Evolutionary conservation across 2,329 filamentous ascomycete genomes (phyloP).

Genomic region (Cadophora malorum): DNA sequence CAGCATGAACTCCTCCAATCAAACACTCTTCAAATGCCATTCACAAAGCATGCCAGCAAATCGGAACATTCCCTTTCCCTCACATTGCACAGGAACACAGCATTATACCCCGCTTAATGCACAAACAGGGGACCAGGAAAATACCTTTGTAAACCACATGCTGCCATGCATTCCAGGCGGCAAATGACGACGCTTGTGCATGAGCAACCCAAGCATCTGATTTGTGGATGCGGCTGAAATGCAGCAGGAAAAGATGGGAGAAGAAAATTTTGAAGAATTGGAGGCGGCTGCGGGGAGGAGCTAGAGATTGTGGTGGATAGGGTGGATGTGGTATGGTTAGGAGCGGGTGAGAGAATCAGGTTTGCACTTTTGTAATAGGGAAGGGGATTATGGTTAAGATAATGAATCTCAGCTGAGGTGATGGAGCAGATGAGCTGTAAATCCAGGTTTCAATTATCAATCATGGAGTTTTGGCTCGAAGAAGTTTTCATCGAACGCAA

Average conservation of each 20-base stretch:
- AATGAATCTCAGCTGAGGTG: no score
- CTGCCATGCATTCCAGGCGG: not conserved
- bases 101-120: not conserved
- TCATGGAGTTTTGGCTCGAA: not conserved
- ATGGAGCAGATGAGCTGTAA: not conserved
- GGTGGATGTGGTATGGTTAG: not conserved
- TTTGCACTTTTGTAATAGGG: not conserved
- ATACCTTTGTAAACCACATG: not conserved
- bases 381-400: no score
- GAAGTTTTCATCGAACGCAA: not conserved
- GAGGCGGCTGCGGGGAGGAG: not conserved
- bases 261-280: slow-evolving; percentile 4
- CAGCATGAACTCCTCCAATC: not conserved
- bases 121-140: not conserved
- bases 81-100: not conserved
- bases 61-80: not conserved
- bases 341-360: not conserved
- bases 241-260: slow-evolving; percentile 17
- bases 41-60: not conserved
- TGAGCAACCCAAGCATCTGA: not conserved
- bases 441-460: not conserved
- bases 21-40: not conserved
- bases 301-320: slow-evolving; percentile 10
- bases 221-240: slow-evolving; percentile 3
- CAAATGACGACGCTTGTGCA: slow-evolving; percentile 12